Percentiles rank a stretch among this genome's conserved stretches.
Conservation (phyloP, 208 protist genomes). For the Endotrypanum monterogeii region DNA sequence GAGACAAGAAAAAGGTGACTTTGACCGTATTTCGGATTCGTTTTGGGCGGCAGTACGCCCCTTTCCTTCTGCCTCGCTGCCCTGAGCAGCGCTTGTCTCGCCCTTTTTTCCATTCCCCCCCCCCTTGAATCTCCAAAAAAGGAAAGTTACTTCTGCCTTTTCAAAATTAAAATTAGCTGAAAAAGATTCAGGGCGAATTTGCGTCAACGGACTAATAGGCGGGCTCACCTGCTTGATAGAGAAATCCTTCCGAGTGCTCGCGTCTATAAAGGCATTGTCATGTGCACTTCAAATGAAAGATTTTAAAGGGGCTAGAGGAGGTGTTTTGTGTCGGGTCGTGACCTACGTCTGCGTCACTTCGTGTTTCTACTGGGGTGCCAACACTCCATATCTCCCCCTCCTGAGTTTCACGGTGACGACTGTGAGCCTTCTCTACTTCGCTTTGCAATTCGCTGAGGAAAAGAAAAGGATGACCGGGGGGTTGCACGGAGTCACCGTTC, state of each 20-base stretch:
- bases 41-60: too few species aligned
- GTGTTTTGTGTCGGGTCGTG: neutral
- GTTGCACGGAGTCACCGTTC: neutral
- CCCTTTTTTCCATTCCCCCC: neutral
- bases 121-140: too few species aligned
- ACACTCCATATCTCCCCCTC: neutral
- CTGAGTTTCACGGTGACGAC: neutral
- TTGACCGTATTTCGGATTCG: neutral
- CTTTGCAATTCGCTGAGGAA: too few species aligned
- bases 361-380: too few species aligned
- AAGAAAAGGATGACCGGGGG: neutral
- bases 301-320: neutral
- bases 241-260: neutral
- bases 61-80: neutral
- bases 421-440: too few species aligned
- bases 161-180: neutral
- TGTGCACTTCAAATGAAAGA: neutral
- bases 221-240: neutral
- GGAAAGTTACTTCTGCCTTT: neutral
- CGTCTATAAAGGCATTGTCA: neutral
- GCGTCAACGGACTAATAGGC: too few species aligned
- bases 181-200: neutral
- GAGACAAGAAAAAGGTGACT: too few species aligned
- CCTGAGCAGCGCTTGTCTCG: neutral
- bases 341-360: neutral